Percentiles rank a stretch among this genome's conserved stretches.
Evolutionary conservation across 805 yeast genomes (phyloP).

Genomic region (Metschnikowia proteae): DNA sequence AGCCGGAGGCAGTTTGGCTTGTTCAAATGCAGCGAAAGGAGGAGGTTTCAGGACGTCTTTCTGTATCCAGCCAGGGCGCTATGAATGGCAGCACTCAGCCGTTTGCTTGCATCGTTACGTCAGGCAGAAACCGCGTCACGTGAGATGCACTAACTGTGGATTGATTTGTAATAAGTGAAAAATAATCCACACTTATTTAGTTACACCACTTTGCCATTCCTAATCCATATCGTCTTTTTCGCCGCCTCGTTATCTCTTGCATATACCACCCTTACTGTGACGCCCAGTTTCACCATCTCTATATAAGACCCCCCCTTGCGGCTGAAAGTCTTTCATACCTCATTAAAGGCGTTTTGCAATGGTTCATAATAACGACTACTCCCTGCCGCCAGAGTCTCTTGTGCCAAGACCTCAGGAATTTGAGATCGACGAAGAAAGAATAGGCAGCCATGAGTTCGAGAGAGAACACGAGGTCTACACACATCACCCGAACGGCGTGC

Average conservation of each 20-base stretch:
- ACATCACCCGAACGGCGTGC: conserved; percentile 17
- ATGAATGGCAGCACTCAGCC: background rate
- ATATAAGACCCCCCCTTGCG: background rate
- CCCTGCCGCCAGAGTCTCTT: conserved; percentile 9
- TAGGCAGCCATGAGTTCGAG: conserved; percentile 18
- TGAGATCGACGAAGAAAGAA: conserved; percentile 12
- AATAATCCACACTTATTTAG: conserved; percentile 4
- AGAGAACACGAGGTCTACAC: conserved; percentile 9
- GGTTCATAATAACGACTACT: background rate
- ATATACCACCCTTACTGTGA: background rate
- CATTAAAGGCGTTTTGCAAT: background rate
- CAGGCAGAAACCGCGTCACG: conserved; percentile 16
- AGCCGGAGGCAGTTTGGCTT: too few species aligned
- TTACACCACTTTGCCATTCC: background rate
- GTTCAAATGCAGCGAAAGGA: too few species aligned
- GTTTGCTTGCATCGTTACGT: background rate
- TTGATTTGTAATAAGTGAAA: conserved; percentile 3
- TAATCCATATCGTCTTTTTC: background rate
- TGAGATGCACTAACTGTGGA: conserved; percentile 25
- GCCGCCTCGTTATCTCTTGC: background rate
- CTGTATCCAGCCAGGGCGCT: too few species aligned
- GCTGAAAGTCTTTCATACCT: background rate
- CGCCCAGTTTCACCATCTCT: background rate
- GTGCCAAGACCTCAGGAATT: conserved; percentile 18
- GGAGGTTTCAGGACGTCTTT: too few species aligned